phyloP scores from a whole-genome alignment of 2,329 filamentous ascomycete genomes.

The Phaeoacremonium minimum region DNA sequence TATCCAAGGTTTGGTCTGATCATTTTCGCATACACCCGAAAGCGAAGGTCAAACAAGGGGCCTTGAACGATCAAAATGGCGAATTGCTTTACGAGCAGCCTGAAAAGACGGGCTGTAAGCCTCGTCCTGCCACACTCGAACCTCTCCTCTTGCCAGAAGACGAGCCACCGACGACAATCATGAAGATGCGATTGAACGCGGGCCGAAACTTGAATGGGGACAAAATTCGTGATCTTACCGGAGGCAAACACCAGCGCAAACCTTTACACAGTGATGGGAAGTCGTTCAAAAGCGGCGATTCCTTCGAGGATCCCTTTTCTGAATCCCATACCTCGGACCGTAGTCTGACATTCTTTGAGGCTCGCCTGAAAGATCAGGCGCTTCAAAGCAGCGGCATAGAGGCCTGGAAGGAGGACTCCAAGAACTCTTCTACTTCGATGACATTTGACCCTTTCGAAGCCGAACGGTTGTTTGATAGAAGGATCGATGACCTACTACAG shows the following conservation, averaged over 20 bases:
- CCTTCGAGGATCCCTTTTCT: conserved; percentile 14
- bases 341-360: conserved; percentile 11
- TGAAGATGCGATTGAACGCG: conserved; percentile 27
- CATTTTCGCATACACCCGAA: conserved; percentile 3
- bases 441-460: conserved; percentile 22
- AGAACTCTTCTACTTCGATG: conserved; percentile 2
- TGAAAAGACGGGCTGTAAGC: too few species aligned
- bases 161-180: conserved; percentile 16
- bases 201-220: conserved; percentile 25
- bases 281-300: conserved; percentile 12
- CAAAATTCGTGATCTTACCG: conserved; percentile 27
- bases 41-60: neutral
- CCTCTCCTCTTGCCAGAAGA: neutral
- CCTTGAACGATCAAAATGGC: too few species aligned
- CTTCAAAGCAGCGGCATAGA: too few species aligned
- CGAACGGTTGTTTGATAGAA: conserved; percentile 18
- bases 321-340: conserved; percentile 3
- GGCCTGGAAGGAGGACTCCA: neutral
- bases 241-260: conserved; percentile 21
- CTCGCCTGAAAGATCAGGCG: conserved; percentile 12
- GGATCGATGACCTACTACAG: conserved; percentile 12
- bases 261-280: conserved; percentile 21
- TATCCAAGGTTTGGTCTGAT: conserved; percentile 8
- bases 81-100: too few species aligned
- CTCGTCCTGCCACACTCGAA: neutral